These are phyloP conservation scores for Backusella tarrabulga DNA, from an alignment of 192 early-diverging fungal species.

Conservation along the genomic window DNA sequence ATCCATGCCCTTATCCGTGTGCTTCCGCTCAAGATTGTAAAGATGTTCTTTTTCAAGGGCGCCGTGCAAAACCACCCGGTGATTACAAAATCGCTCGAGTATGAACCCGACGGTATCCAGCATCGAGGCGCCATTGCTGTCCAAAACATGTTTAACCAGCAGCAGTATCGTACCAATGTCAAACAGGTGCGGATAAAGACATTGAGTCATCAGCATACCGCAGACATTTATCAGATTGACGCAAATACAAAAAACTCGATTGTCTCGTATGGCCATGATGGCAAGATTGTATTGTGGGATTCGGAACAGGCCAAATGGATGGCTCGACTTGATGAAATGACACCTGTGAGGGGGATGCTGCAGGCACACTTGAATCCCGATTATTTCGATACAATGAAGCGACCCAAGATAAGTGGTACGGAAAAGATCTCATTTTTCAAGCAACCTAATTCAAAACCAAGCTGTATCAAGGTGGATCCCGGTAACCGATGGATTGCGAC, in stretches of 20 bases:
- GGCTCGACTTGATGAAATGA: slow-evolving; percentile 27
- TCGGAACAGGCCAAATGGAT: slow-evolving; percentile 20
- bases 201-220: slow-evolving; percentile 20
- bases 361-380: background rate
- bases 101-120: slow-evolving; percentile 19
- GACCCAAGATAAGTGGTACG: background rate
- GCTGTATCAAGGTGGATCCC: slow-evolving; percentile 23
- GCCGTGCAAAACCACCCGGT: background rate
- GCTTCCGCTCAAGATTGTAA: background rate
- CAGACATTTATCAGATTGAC: slow-evolving; percentile 25
- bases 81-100: slow-evolving; percentile 11
- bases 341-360: background rate
- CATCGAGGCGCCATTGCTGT: slow-evolving; percentile 26
- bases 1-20: background rate
- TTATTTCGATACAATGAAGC: background rate
- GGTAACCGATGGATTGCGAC: slow-evolving; percentile 31
- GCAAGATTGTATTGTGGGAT: slow-evolving; percentile 33
- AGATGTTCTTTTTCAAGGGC: background rate
- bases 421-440: background rate
- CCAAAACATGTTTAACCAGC: slow-evolving; percentile 17
- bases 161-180: slow-evolving; percentile 8
- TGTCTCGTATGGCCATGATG: slow-evolving; percentile 31
- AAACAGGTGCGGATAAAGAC: slow-evolving; percentile 21
- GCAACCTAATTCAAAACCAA: background rate
- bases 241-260: slow-evolving; percentile 24